Percentiles rank a stretch among this genome's conserved stretches.
Conservation (phyloP, 108 stramenopile species). For the Parietichytrium sp. region DNA sequence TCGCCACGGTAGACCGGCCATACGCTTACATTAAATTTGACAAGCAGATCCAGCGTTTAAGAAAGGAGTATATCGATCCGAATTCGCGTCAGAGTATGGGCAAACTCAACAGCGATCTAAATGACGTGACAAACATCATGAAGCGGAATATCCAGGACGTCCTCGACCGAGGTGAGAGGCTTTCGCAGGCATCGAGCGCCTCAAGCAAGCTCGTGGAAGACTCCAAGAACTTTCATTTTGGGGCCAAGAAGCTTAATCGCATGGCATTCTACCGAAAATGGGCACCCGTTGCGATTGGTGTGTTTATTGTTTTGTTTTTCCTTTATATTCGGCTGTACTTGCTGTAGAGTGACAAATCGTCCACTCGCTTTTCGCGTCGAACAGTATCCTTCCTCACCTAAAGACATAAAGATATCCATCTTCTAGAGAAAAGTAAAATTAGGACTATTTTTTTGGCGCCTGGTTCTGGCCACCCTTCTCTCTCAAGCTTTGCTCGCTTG, state of each 20-base stretch:
- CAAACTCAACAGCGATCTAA: slow-evolving; percentile 88
- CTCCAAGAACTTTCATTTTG: slow-evolving; percentile 1
- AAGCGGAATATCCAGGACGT: slow-evolving; percentile 75
- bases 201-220: slow-evolving; percentile 28
- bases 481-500: too few relatives aligned
- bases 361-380: too few relatives aligned
- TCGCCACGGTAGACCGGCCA: slow-evolving; percentile 81
- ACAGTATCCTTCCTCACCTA: too few relatives aligned
- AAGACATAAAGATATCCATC: too few relatives aligned
- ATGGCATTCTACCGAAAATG: slow-evolving; percentile 35
- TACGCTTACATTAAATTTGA: slow-evolving; percentile 88
- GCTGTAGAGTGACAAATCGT: too few relatives aligned
- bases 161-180: slow-evolving; percentile 54
- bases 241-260: slow-evolving; percentile 27
- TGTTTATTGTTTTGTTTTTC: not conserved
- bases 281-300: slow-evolving; percentile 38
- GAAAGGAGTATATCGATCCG: slow-evolving; percentile 85
- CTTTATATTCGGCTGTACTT: slow-evolving; percentile 2
- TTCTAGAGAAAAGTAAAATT: too few relatives aligned
- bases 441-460: too few relatives aligned
- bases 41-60: slow-evolving; percentile 84
- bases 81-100: slow-evolving; percentile 71
- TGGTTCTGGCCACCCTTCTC: too few relatives aligned
- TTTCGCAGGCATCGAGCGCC: slow-evolving; percentile 39
- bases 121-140: slow-evolving; percentile 94